Base-by-base conservation (phyloP, 2,329 filamentous ascomycete genomes). In the Teratosphaeria gauchensis region DNA sequence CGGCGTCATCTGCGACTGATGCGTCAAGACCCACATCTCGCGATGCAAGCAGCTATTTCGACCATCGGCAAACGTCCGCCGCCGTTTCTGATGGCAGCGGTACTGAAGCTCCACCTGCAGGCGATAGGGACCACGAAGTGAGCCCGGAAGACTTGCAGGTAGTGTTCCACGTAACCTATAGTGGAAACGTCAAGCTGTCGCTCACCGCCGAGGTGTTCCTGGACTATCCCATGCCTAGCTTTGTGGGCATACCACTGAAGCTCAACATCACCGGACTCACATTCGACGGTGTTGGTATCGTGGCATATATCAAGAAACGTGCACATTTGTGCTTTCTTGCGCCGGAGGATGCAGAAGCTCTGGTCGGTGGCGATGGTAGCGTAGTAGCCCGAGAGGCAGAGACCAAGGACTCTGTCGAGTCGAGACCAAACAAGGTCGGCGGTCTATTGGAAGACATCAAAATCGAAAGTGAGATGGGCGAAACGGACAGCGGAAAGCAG, bases 221-320 rank as follows among this genome's bases (percentile, higher is more conserved):
- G 35, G 94, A 99, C 74, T 99, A 99, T 72, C 94, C 94, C 0
- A 97, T 97, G 90, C 92, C 92, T 48, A 95, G 90, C 76, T 99
- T 99, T 69, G 92, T 97, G 2, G 91, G 92, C 12, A 92, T 99
- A 61, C 94, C 94, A 1, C 82, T 99, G 53, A 92, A 94, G 73
- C 80, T 99, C 30, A 96, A 92, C 72, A 95, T 99, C 65, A 97
- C 94, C 0, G 94, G 94, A 0, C 76, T 99, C 61, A 91, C 89
- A 0, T 99, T 99, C 75, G 92, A 99, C 71, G 94, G 94, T 0
- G 89, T 97, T 9, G 92, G 92, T 0, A 89, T 97, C 53, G 75
- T 96, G 59, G 94, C 94, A 9, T 88, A 95, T 73, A 96, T 97
- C 64, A 86, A 92, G 63, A 90, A 88, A 73, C 81, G 88, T 62